A percentile compares a stretch with the other conserved stretches of the same genome.
These are phyloP conservation scores for Toxicodendron radicans DNA, from an alignment of 345 rosid species.

Conservation along the genomic window DNA sequence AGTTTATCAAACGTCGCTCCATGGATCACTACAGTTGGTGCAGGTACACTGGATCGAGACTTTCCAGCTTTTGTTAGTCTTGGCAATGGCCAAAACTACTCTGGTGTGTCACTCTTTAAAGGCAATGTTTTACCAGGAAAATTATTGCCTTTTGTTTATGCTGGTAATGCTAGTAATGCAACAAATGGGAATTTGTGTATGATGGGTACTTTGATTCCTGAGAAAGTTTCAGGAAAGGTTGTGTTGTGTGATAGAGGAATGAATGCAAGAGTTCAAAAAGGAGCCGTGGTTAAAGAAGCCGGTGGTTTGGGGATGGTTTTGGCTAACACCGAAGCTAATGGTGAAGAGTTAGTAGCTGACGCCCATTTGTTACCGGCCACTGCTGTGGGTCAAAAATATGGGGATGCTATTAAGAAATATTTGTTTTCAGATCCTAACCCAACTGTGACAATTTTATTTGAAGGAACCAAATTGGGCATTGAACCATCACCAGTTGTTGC, in stretches of 20 bases:
- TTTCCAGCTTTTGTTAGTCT: slow-evolving; percentile 77
- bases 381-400: slow-evolving; percentile 61
- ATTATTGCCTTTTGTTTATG: slow-evolving; percentile 58
- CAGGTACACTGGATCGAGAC: slow-evolving; percentile 83
- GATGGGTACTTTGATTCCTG: slow-evolving; percentile 45
- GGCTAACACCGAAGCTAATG: slow-evolving; percentile 60
- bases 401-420: slow-evolving; percentile 55
- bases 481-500: slow-evolving; percentile 91
- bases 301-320: slow-evolving; percentile 71
- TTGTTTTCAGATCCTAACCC: slow-evolving; percentile 51
- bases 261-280: slow-evolving; percentile 55
- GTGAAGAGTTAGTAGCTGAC: slow-evolving; percentile 90
- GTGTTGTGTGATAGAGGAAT: slow-evolving; percentile 67
- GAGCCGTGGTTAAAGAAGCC: slow-evolving; percentile 54
- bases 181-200: slow-evolving; percentile 55
- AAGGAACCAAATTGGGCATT: slow-evolving; percentile 68
- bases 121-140: slow-evolving; percentile 42
- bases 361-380: slow-evolving; percentile 82
- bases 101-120: slow-evolving; percentile 62
- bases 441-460: slow-evolving; percentile 54
- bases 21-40: slow-evolving; percentile 89
- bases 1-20: slow-evolving; percentile 80
- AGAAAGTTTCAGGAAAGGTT: slow-evolving; percentile 58
- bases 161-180: slow-evolving; percentile 62
- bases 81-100: slow-evolving; percentile 51